Conservation (phyloP, 2,329 filamentous ascomycete species). For the Trichophyton benhamiae region DNA sequence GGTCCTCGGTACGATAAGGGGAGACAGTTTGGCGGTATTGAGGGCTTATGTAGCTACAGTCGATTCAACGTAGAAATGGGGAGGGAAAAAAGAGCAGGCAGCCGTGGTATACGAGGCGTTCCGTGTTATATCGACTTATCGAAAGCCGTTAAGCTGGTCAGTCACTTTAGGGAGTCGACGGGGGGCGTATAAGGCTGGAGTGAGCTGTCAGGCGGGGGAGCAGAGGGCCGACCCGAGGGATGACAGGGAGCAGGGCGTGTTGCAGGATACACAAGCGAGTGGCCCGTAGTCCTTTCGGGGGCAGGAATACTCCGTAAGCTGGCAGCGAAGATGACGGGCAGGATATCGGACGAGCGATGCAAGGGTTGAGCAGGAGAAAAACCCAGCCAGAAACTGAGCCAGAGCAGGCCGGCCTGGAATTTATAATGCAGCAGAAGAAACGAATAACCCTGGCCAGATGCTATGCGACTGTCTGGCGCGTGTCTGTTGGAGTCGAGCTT, state of each 20-base stretch:
- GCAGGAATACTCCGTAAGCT: background rate
- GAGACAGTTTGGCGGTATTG: constrained; percentile 94
- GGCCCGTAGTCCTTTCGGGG: background rate
- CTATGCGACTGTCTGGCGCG: background rate
- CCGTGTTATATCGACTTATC: constrained; percentile 1
- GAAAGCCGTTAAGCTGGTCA: background rate
- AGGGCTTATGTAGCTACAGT: background rate
- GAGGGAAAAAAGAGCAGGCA: background rate
- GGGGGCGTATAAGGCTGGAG: background rate
- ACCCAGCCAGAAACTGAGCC: background rate
- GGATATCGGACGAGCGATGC: background rate
- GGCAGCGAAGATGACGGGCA: background rate
- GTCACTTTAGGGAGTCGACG: background rate
- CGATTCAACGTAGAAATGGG: background rate
- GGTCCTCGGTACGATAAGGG: constrained; percentile 76
- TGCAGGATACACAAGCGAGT: background rate
- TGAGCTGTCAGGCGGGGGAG: background rate
- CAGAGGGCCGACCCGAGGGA: background rate
- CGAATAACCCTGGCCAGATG: background rate
- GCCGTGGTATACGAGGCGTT: background rate
- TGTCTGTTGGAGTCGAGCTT: background rate
- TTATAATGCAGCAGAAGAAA: background rate
- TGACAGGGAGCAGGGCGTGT: background rate
- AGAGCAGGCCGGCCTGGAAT: background rate
- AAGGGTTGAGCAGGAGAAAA: background rate